Base-by-base conservation (phyloP, 164 flowering plant species). In the Macadamia integrifolia region DNA sequence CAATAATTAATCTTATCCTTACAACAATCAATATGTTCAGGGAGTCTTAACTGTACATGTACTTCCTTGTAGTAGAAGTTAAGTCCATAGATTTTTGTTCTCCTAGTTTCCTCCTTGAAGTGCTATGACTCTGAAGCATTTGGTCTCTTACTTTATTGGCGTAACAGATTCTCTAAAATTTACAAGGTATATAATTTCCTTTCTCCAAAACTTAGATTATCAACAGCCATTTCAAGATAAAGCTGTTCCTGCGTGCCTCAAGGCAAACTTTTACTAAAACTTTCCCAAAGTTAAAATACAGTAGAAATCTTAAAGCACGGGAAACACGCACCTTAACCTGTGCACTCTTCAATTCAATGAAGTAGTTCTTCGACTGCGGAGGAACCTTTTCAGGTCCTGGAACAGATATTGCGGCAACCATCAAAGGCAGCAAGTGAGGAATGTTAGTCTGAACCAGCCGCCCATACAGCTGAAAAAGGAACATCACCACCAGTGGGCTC, bases 401-500 rank as follows among this genome's bases (percentile, higher is more conserved):
- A 60, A 95, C 88, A 53, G 99, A 92, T 64, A 92, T 95, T 42
- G 99, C 99, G 31, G 86, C 76, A 62, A 95, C 96, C 97, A 95
- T 95, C 76, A 92, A 61, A 3, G 99, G 98, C 79, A 95, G 75
- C 77, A 95, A 75, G 63, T 84, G 84, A 56, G 97, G 98, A 70
- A 95, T 95, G 76, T 92, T 92, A 13, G 90, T 88, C 76, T 92
- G 99, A 60, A 92, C 96, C 76, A 90, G 88, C 66, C 96, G 84
- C 50, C 83, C 75, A 62, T 95, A 91, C 70, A 95, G 69, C 75
- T 95, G 98, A 73, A 92, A 95, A 29, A 95, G 76, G 78, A 95
- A 91, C 99, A 95, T 89, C 59, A 92, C 99, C 74, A 95, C 98
- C 77, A 95, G 76, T 1, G 98, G 97, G 68, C 96, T 84, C 90